Percentiles rank a stretch among this genome's conserved stretches.
Evolutionary conservation across 1,139 yeast species (phyloP).

Genomic region (Eremothecium cymbalariae): DNA sequence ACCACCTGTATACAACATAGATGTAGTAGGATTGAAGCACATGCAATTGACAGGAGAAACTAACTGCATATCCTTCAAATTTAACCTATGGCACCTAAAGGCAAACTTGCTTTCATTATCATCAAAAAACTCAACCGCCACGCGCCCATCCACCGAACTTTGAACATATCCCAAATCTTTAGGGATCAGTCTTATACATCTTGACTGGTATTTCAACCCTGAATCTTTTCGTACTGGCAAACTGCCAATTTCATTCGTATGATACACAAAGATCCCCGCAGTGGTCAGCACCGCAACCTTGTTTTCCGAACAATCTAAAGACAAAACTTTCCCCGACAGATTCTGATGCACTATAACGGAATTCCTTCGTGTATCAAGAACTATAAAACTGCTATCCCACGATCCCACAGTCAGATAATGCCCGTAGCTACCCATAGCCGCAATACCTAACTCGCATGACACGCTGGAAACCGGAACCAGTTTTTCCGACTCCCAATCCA

Average conservation of each 20-base stretch:
- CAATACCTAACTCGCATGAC: conserved; percentile 16
- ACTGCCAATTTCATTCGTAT: conserved; percentile 35
- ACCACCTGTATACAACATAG: conserved; percentile 65
- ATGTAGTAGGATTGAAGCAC: conserved; percentile 42
- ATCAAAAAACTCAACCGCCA: conserved; percentile 68
- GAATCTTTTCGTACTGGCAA: conserved; percentile 52
- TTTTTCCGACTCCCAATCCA: conserved; percentile 16
- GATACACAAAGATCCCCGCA: conserved; percentile 49
- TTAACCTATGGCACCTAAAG: conserved; percentile 69
- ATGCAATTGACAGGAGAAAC: conserved; percentile 75
- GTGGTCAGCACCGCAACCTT: conserved; percentile 51
- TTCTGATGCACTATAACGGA: conserved; percentile 9
- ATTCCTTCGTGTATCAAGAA: conserved; percentile 16
- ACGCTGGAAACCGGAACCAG: conserved; percentile 13
- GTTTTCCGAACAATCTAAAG: conserved; percentile 50
- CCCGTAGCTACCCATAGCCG: conserved; percentile 14
- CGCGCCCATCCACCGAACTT: conserved; percentile 82
- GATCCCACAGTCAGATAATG: conserved; percentile 21
- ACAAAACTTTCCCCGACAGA: conserved; percentile 43
- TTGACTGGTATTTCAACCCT: conserved; percentile 66
- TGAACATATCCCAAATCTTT: conserved; percentile 60
- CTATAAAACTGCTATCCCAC: conserved; percentile 29
- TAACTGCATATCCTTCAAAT: conserved; percentile 42
- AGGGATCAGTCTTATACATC: conserved; percentile 53
- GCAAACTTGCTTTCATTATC: conserved; percentile 57